Base-by-base conservation (phyloP, 768 basidiomycete genomes). In the Podaxis sp. region DNA sequence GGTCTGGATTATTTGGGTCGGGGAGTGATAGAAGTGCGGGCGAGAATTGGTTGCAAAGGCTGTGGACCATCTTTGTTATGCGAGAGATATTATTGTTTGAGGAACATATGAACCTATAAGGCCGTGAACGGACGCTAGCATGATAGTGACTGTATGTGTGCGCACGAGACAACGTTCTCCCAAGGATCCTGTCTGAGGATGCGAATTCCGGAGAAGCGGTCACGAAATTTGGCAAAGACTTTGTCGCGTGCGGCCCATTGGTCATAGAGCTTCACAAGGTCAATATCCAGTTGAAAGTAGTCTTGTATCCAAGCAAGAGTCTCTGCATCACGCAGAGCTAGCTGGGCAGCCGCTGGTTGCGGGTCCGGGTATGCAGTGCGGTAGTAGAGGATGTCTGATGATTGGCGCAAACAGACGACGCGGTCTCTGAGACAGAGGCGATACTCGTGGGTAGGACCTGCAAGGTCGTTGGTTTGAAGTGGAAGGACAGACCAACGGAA, bases 31-130 rank as follows among this genome's bases (percentile, higher is more conserved):
- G 72, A 15, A 96, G 77, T 24, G 85, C 77, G 12, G 86, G 80
- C 1, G 95, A 95, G 70, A 87, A 97, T 22, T 90, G 80, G 17
- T 75, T 81, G 72, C 92, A 93, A 13, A 99, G 84, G 19, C 84
- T 82, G 64, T 93, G 89, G 30, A 99, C 87, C 90, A 99, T 95
- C 62, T 90, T 92, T 15, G 93, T 91, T 68, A 99, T 99, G 5
- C 97, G 91, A 4, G 86, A 76, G 56, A 99, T 99, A 68, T 99
- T 95, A 73, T 99, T 99, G 70, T 98, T 98, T 2, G 94, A 93
- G 2, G 95, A 97, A 72, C 96, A 99, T 66, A 99, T 97, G 77
- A 99, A 99, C 8, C 96, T 96, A 53, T 2, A 63, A 15, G 15
- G 52, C 36, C 19, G 52, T 19, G 24, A 38, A 48, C 48, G 19